These are phyloP conservation scores for Eucalyptus fibrosa DNA, from an alignment of 345 rosid genomes.

Conservation along the genomic window DNA sequence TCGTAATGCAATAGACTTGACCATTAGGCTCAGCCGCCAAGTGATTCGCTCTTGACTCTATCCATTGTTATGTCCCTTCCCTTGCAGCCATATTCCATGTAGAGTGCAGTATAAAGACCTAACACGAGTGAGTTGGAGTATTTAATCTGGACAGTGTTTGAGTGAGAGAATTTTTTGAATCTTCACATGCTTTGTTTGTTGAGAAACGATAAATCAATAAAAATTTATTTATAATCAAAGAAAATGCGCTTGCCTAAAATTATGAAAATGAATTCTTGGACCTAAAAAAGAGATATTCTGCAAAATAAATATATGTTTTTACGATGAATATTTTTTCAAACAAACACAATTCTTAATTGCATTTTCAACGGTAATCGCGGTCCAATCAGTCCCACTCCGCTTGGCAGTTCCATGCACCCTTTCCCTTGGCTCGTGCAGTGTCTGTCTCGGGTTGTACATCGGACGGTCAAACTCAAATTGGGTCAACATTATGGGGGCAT, in stretches of 20 bases:
- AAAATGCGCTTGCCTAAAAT: fast-evolving
- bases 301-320: background rate
- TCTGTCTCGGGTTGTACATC: background rate
- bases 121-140: background rate
- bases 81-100: background rate
- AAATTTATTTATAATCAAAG: background rate
- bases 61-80: fast-evolving
- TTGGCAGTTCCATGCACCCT: background rate
- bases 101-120: background rate
- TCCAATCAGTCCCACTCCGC: background rate
- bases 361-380: background rate
- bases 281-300: background rate
- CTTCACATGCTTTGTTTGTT: fast-evolving
- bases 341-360: background rate
- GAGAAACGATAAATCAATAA: fast-evolving
- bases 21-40: background rate
- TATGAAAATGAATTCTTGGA: background rate
- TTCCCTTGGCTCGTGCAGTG: background rate
- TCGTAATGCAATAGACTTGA: fast-evolving
- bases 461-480: background rate
- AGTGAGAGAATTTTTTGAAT: background rate
- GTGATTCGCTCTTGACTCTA: background rate
- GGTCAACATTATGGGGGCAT: background rate
- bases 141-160: background rate
- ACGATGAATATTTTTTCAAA: too few species aligned